A percentile compares a stretch with the other conserved stretches of the same genome.
Evolutionary conservation across 2,329 filamentous ascomycete species (phyloP).

Genomic region (Alternaria sp.): DNA sequence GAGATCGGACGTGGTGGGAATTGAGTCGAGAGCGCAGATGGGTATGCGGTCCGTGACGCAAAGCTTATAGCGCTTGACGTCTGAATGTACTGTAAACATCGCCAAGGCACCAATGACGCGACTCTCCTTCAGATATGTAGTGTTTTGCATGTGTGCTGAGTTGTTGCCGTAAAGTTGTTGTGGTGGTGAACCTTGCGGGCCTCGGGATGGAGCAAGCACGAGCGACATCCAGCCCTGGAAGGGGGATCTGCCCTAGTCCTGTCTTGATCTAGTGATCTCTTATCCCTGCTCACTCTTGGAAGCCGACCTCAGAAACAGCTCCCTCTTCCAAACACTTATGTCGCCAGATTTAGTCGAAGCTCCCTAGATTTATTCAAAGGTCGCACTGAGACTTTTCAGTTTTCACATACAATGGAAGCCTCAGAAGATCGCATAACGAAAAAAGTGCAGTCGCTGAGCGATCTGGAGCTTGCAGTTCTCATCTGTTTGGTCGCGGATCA

Average conservation of each 20-base stretch:
- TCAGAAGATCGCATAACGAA: slow-evolving; percentile 6
- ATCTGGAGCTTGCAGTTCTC: slow-evolving; percentile 86
- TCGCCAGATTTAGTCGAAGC: background rate
- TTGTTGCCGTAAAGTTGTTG: background rate
- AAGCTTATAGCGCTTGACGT: background rate
- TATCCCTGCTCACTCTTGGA: slow-evolving; percentile 2
- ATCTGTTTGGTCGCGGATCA: slow-evolving; percentile 82
- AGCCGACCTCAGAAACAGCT: background rate
- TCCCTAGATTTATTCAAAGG: background rate
- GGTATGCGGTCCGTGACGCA: background rate
- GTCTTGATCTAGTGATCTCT: background rate
- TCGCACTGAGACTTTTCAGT: background rate
- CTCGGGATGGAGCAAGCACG: background rate
- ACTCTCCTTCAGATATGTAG: background rate
- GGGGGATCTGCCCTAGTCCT: background rate
- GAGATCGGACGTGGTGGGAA: background rate
- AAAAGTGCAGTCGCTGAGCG: slow-evolving; percentile 79
- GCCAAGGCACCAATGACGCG: background rate
- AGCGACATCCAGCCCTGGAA: background rate
- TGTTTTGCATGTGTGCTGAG: background rate
- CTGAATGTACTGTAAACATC: background rate
- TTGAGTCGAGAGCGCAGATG: background rate
- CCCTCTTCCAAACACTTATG: background rate
- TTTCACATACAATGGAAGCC: background rate
- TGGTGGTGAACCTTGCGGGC: background rate